Percentiles rank a stretch among this genome's conserved stretches.
phyloP scores from a whole-genome alignment of 805 yeast species.

The Spathaspora arborariae region DNA sequence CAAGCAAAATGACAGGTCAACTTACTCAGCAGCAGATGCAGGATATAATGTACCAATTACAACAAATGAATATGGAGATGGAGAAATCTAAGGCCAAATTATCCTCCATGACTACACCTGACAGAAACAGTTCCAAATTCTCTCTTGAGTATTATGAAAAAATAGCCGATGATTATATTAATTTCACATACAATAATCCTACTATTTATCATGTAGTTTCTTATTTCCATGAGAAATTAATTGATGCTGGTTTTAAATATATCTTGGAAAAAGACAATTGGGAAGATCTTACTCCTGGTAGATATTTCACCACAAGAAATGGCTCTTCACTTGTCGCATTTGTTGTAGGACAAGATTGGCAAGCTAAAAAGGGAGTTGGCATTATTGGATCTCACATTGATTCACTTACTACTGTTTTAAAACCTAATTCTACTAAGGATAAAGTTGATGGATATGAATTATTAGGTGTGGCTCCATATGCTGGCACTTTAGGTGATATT shows the following conservation, averaged over 20 bases:
- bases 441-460: slow-evolving; percentile 71
- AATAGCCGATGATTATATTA: slow-evolving; percentile 51
- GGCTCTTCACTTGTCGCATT: slow-evolving; percentile 70
- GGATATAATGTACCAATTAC: no score
- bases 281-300: slow-evolving; percentile 46
- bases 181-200: slow-evolving; percentile 69
- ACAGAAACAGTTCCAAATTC: slow-evolving; percentile 3
- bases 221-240: slow-evolving; percentile 45
- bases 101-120: background rate
- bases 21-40: no score
- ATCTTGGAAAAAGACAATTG: slow-evolving; percentile 61
- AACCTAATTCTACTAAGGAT: slow-evolving; percentile 63
- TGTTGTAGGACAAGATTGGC: slow-evolving; percentile 63
- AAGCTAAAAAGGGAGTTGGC: slow-evolving; percentile 62
- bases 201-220: slow-evolving; percentile 72
- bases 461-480: slow-evolving; percentile 81
- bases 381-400: slow-evolving; percentile 75
- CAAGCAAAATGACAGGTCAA: no score
- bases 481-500: slow-evolving; percentile 59
- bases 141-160: slow-evolving; percentile 17
- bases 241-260: slow-evolving; percentile 58
- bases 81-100: no score
- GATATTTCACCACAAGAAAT: slow-evolving; percentile 65
- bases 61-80: no score
- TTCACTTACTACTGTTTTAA: slow-evolving; percentile 62